A percentile compares a stretch with the other conserved stretches of the same genome.
phyloP scores from a whole-genome alignment of 371 early-diverging fungal genomes.

The Rhizomucor pusillus region DNA sequence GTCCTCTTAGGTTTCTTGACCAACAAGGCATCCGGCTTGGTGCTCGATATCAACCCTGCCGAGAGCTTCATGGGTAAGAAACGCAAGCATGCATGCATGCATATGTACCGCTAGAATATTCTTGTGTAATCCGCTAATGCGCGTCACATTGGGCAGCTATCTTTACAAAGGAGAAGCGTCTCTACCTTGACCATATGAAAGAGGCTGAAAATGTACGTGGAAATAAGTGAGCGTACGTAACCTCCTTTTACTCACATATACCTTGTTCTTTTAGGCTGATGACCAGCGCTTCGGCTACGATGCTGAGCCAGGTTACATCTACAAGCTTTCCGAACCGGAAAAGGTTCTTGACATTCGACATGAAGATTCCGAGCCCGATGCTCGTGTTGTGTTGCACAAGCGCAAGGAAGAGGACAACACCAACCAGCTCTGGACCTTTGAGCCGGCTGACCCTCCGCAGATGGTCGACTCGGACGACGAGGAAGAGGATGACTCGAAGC shows the following conservation, averaged over 20 bases:
- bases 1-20: conserved; percentile 26
- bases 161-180: conserved; percentile 34
- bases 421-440: conserved; percentile 38
- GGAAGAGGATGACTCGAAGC: conserved; percentile 36
- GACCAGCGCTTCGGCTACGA: conserved; percentile 42
- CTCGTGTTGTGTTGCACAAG: conserved; percentile 35
- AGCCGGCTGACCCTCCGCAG: conserved; percentile 37
- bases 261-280: conserved; percentile 20
- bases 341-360: conserved; percentile 39
- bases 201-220: conserved; percentile 30
- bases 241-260: neutral
- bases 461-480: conserved; percentile 34
- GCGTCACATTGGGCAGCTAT: conserved; percentile 21
- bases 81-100: conserved; percentile 1
- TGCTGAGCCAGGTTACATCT: conserved; percentile 29
- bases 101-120: neutral
- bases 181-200: conserved; percentile 42
- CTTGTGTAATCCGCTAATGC: neutral
- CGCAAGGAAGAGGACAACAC: conserved; percentile 30
- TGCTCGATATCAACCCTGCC: conserved; percentile 34
- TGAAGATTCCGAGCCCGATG: conserved; percentile 20
- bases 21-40: conserved; percentile 35
- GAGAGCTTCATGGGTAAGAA: conserved; percentile 37
- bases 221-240: neutral
- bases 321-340: conserved; percentile 19